Evolutionary conservation across 345 rosid species (phyloP).

Genomic region (Hibiscus syriacus): DNA sequence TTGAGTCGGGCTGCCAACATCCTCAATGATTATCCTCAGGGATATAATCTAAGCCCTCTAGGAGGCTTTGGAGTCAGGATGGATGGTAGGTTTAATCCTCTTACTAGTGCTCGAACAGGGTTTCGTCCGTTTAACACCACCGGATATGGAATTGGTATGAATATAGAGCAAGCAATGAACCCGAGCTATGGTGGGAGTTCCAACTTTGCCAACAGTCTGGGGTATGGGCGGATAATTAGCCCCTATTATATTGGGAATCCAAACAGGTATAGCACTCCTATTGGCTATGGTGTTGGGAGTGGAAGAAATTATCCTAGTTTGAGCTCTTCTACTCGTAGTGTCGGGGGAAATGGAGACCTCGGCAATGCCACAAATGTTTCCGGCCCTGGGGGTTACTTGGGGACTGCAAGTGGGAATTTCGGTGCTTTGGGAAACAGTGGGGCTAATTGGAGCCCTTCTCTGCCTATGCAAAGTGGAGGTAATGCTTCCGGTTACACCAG

Average conservation of each 20-base stretch:
- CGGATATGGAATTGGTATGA: slow-evolving; percentile 66
- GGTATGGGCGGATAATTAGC: slow-evolving; percentile 54
- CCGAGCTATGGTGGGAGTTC: slow-evolving; percentile 54
- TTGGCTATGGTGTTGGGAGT: slow-evolving; percentile 44
- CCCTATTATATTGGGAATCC: slow-evolving; percentile 53
- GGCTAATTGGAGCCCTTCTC: slow-evolving; percentile 59
- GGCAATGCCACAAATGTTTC: slow-evolving; percentile 31
- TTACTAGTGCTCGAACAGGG: slow-evolving; percentile 55
- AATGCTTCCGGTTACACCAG: no score
- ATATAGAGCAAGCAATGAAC: slow-evolving; percentile 57
- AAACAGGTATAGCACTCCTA: slow-evolving; percentile 60
- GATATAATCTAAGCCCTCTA: slow-evolving; percentile 44
- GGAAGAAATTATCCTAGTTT: slow-evolving; percentile 54
- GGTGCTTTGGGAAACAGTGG: slow-evolving; percentile 47
- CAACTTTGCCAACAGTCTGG: slow-evolving; percentile 49
- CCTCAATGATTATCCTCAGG: slow-evolving; percentile 65
- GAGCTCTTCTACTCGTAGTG: slow-evolving; percentile 48
- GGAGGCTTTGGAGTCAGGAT: slow-evolving; percentile 57
- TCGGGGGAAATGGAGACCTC: slow-evolving; percentile 79
- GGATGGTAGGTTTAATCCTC: slow-evolving; percentile 67
- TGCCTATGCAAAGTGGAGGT: slow-evolving; percentile 37
- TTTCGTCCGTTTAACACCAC: slow-evolving; percentile 44
- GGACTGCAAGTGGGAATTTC: slow-evolving; percentile 48
- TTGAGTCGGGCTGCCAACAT: slow-evolving; percentile 62
- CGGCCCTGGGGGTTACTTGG: slow-evolving; percentile 36